Conservation (phyloP, 176 grass and related monocot genomes). For the Melocanna baccifera region DNA sequence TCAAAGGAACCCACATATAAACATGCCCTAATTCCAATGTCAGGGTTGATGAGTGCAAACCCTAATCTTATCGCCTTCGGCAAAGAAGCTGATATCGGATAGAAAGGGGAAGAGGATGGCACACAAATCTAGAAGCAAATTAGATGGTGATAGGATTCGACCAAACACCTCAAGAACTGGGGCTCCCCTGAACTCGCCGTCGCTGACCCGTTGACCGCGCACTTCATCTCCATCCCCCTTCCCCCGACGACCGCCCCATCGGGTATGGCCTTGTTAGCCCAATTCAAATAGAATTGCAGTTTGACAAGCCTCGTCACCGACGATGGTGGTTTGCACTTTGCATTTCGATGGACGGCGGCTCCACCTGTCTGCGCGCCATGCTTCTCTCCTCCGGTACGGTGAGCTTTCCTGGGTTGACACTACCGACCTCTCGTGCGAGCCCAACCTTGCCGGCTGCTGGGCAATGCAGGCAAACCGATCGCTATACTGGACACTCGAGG, state of each 20-base stretch:
- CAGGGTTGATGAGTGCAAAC: no score
- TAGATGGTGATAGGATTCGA: no score
- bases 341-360: background rate
- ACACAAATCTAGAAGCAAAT: no score
- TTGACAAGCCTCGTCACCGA: slow-evolving; percentile 50
- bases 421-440: background rate
- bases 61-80: no score
- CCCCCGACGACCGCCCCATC: background rate
- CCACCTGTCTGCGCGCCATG: slow-evolving; percentile 7
- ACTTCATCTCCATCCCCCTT: slow-evolving; percentile 8
- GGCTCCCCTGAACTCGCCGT: slow-evolving; percentile 7
- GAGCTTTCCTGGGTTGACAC: slow-evolving; percentile 29
- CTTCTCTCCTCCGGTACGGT: slow-evolving; percentile 22
- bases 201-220: slow-evolving; percentile 27
- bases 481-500: slow-evolving; percentile 42
- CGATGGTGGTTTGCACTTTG: slow-evolving; percentile 22
- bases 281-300: no score
- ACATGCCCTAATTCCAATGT: no score
- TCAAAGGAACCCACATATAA: no score
- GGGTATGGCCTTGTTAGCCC: no score
- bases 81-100: no score
- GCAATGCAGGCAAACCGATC: slow-evolving; percentile 36
- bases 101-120: no score
- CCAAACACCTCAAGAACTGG: no score
- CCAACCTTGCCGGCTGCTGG: background rate